phyloP scores from a whole-genome alignment of 306 rosid genomes.

The Fragaria ananassa region DNA sequence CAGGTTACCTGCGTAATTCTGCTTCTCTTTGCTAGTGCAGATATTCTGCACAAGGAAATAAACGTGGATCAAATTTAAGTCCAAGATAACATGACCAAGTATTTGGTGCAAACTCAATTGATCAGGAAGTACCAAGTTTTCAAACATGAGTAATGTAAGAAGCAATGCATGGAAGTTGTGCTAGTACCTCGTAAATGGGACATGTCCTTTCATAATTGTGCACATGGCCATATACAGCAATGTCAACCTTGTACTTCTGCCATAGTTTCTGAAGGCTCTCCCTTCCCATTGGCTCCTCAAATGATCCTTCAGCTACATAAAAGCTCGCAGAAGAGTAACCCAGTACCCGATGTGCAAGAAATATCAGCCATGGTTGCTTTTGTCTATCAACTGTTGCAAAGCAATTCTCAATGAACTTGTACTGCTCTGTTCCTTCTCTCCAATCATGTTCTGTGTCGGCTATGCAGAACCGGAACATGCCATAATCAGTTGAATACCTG shows the following conservation, averaged over 20 bases:
- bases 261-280: constrained; percentile 91
- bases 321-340: constrained; percentile 77
- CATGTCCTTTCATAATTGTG: constrained; percentile 94
- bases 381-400: constrained; percentile 81
- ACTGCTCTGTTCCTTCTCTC: constrained; percentile 89
- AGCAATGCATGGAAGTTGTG: background rate
- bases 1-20: constrained; percentile 57
- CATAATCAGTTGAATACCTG: constrained; percentile 81
- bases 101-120: background rate
- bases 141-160: background rate
- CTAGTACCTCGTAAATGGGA: constrained; percentile 79
- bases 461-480: constrained; percentile 93
- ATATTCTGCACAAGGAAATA: constrained; percentile 48
- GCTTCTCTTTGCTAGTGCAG: constrained; percentile 73
- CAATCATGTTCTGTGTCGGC: constrained; percentile 93
- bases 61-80: too few relatives aligned
- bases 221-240: constrained; percentile 90
- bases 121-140: background rate
- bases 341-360: constrained; percentile 88
- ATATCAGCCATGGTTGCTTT: constrained; percentile 95
- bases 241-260: constrained; percentile 93
- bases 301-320: constrained; percentile 83
- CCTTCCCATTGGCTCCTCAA: constrained; percentile 97
- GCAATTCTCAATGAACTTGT: constrained; percentile 79
- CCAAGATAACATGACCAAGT: background rate